A percentile compares a stretch with the other conserved stretches of the same genome.
These are phyloP conservation scores for Rhizoclosmatium sp. DNA, from an alignment of 192 early-diverging fungal genomes.

Conservation along the genomic window DNA sequence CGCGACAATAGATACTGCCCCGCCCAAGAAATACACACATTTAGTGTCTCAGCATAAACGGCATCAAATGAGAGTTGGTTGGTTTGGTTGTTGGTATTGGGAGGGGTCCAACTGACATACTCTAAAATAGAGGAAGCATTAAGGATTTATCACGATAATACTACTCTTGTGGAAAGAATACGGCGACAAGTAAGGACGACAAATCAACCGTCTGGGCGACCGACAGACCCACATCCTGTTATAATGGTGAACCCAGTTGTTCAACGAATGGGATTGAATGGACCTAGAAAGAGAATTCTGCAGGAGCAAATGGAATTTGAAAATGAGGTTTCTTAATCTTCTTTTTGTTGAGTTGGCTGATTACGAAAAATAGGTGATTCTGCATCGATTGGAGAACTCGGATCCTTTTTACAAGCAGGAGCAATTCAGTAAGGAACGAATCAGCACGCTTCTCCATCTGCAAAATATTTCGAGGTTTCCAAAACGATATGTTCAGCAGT, in stretches of 20 bases:
- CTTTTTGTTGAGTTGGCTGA: background rate
- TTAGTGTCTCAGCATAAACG: slow-evolving; percentile 18
- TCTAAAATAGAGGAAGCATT: background rate
- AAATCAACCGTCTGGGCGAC: background rate
- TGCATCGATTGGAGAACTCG: slow-evolving; percentile 24
- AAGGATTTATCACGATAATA: slow-evolving; percentile 17
- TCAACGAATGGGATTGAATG: slow-evolving; percentile 14
- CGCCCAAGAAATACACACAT: slow-evolving; percentile 29
- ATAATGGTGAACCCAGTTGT: slow-evolving; percentile 16
- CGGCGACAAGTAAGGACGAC: slow-evolving; percentile 13
- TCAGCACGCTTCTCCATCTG: slow-evolving; percentile 20
- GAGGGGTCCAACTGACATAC: background rate
- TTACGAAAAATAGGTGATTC: background rate
- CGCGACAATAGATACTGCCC: slow-evolving; percentile 24
- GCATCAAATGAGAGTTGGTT: slow-evolving; percentile 20
- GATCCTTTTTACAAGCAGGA: slow-evolving; percentile 8
- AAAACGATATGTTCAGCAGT: slow-evolving; percentile 19
- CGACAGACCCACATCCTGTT: background rate
- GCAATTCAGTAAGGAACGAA: slow-evolving; percentile 12
- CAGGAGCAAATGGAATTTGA: slow-evolving; percentile 29
- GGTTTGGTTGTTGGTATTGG: background rate
- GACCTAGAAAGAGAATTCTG: slow-evolving; percentile 17
- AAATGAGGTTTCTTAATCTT: slow-evolving; percentile 28
- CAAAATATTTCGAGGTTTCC: slow-evolving; percentile 35
- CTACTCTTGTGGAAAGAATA: slow-evolving; percentile 12